Evolutionary conservation across 1,139 yeast species (phyloP), one percentile per base, ranked within the genome.

Genomic region (Diutina sp.): DNA sequence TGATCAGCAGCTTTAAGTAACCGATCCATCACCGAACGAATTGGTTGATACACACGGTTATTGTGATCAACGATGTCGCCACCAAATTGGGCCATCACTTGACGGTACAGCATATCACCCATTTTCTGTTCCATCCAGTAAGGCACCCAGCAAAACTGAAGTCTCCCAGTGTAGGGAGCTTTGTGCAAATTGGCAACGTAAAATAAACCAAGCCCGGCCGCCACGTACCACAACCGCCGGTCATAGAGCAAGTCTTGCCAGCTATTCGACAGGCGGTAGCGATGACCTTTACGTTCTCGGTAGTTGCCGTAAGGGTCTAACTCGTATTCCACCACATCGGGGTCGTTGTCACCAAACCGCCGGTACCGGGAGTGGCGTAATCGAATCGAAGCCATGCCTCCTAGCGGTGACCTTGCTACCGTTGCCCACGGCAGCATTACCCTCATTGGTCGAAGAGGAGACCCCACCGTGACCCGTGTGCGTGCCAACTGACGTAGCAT

Each of bases 141-240:
- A 3, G 93, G 86, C 1, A 89, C 76, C 78, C 91, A 80, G 66
- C 91, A 79, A 63, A 90, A 80, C 60, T 98, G 74, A 44, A 70
- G 71, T 56, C 99, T 74, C 32, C 84, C 82, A 1, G 96, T 85
- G 46, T 85, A 84, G 0, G 98, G 98, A 0, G 97, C 97, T 61
- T 80, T 79, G 60, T 90, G 87, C 47, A 88, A 71, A 65, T 90
- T 84, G 55, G 85, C 74, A 4, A 83, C 64, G 61, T 87, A 84
- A 61, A 88, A 76, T 1, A 80, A 72, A 1, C 57, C 62, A 52
- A 62, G 46, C 2, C 61, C 63, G 21, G 55, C 59, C 14, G 48
- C 57, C 29, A 57, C 46, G 46, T 58, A 58, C 28, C 53, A 28
- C 5, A 57, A 48, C 28, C 55, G 46, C 18, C 56, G 48, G 54